phyloP scores from a whole-genome alignment of 2,329 filamentous ascomycete genomes.

The Xylariaceae sp. region DNA sequence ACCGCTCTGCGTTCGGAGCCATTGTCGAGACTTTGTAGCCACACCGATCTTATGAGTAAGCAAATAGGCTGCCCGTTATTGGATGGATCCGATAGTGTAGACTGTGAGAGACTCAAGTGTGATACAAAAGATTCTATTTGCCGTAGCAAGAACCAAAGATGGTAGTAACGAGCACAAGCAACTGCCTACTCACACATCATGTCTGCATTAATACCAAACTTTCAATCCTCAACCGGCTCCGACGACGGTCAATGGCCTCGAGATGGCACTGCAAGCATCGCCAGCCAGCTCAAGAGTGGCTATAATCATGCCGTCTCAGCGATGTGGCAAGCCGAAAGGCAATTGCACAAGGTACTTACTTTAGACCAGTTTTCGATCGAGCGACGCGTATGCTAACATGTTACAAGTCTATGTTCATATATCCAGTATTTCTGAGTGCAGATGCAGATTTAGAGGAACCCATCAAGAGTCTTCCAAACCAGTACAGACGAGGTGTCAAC shows the following conservation, averaged over 20 bases:
- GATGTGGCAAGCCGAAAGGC: constrained; percentile 5
- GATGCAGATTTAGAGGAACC: constrained; percentile 85
- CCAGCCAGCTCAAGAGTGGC: constrained; percentile 5
- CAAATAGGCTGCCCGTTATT: too few species aligned
- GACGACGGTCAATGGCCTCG: background rate
- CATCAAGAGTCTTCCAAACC: constrained; percentile 87
- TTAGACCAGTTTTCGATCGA: background rate
- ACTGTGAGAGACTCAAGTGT: too few species aligned
- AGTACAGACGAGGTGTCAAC: constrained; percentile 84
- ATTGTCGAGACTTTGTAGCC: too few species aligned
- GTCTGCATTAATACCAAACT: too few species aligned
- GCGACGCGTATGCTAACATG: background rate
- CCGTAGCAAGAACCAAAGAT: too few species aligned
- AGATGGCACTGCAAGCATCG: constrained; percentile 4
- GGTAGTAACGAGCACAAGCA: too few species aligned
- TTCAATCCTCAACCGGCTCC: too few species aligned
- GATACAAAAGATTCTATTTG: too few species aligned
- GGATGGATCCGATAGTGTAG: too few species aligned
- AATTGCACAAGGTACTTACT: constrained; percentile 1
- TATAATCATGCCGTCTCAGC: constrained; percentile 2
- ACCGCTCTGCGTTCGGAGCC: too few species aligned
- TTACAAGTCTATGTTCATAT: constrained; percentile 89
- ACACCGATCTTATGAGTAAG: too few species aligned
- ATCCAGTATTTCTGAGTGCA: constrained; percentile 93
- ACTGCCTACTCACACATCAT: too few species aligned